Evolutionary conservation across 345 rosid genomes (phyloP), one percentile per base, ranked within the genome.

Genomic region (Raphanus sativus): DNA sequence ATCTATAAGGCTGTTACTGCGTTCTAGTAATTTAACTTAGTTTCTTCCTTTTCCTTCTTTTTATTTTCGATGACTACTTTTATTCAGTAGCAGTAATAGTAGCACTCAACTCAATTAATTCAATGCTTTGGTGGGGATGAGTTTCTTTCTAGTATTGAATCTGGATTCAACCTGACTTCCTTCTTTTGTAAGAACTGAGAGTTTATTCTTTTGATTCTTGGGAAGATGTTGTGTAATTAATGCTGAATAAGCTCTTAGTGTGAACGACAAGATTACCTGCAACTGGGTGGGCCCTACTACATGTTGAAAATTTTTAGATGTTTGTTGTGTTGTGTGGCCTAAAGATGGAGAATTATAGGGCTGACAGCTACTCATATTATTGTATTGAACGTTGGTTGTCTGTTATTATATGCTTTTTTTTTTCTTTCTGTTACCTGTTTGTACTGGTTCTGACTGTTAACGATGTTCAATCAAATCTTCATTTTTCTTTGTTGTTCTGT

Each of bases 201-300:
- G 67, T 54, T 79, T 79, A 67, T 74, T 50, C 15, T 79, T 62
- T 74, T 69, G 75, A 56, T 71, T 63, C 36, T 68, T 59, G 74
- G 55, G 72, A 30, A 10, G 24, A 60, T 29, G 48, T 55, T 21
- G 21, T 72, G 64, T 60, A 26, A 40, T 68, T 69, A 74, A 64
- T 69, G 72, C 71, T 40, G 62, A 45, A 75, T 40, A 33, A 63
- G 67, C n/a, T 62, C 70, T 54, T 73, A 73, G 71, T 63, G 75
- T 80, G 79, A 75, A 75, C 63, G 75, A 75, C 74, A 80, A 75
- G 42, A 25, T 8, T n/a, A 69, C 75, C 67, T 75, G 79, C 68
- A 75, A 69, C 24, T 75, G 79, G 79, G 79, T 80, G 79, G 83
- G 76, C 32, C 83, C 79, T 10, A 32, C 79, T 6, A 32, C 30